Conservation (phyloP, 2,329 filamentous ascomycete genomes). For the Zasmidium citrigriseum region DNA sequence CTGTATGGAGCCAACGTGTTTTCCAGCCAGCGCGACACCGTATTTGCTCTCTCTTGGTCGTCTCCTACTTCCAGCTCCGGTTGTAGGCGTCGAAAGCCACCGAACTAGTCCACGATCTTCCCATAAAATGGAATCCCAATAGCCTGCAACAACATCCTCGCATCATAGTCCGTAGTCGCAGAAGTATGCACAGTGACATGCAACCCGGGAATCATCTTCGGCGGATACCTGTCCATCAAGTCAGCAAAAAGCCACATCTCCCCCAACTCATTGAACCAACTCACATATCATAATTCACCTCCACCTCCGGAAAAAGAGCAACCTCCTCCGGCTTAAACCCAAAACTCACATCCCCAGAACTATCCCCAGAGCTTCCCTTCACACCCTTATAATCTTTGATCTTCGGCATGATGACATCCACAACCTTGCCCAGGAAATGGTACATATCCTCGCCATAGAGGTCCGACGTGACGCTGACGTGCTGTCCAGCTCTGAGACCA, state of each 20-base stretch:
- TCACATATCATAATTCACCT: constrained; percentile 89
- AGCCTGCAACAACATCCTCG: constrained; percentile 70
- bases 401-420: constrained; percentile 86
- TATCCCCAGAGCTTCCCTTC: constrained; percentile 77
- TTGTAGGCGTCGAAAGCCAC: constrained; percentile 1
- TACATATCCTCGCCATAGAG: constrained; percentile 79
- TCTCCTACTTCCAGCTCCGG: background rate
- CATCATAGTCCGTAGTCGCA: constrained; percentile 82
- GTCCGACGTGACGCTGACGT: constrained; percentile 74
- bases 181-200: constrained; percentile 82
- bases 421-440: constrained; percentile 85
- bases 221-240: constrained; percentile 57
- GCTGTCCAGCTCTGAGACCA: constrained; percentile 69
- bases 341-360: constrained; percentile 81
- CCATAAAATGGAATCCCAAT: constrained; percentile 82
- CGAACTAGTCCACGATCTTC: constrained; percentile 62
- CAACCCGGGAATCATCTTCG: constrained; percentile 80
- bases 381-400: constrained; percentile 95
- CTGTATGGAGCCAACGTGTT: no score
- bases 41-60: background rate
- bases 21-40: background rate
- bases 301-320: constrained; percentile 87
- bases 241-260: background rate
- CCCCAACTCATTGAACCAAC: constrained; percentile 39
- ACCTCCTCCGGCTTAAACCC: constrained; percentile 76